Evolutionary conservation across 2,329 filamentous ascomycete genomes (phyloP), one percentile per base, ranked within the genome.

Genomic region (Aspergillaceae sp.): DNA sequence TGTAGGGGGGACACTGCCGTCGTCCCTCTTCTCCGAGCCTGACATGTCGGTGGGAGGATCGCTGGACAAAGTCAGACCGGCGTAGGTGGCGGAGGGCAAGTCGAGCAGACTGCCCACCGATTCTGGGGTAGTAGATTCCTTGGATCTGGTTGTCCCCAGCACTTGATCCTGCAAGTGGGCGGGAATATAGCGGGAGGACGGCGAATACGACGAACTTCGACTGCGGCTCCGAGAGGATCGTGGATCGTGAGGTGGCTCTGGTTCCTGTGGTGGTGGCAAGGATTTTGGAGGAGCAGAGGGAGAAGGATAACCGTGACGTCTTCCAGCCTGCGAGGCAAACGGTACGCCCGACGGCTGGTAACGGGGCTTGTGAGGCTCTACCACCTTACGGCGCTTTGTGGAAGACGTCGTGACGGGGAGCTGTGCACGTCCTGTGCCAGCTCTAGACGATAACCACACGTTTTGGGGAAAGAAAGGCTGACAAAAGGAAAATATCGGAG

Each of bases 101-200:
- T 66, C 66, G 46, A 62, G 62, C 48, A 34, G 9, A 46, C 53
- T 57, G 28, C 50, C 51, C 42, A 54, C 41, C 45, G 52, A 55
- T 43, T 64, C 60, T 42, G 54, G 66, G 45, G 59, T 63, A 4
- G 65, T 64, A 36, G 62, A 51, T 57, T 58, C 68, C 34, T 52
- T 56, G 36, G 54, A 56, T 50, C 52, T 51, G 40, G 57, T 51
- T 40, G 57, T 52, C 47, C 59, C 63, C 34, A 65, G 59, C 45
- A 75, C 68, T 60, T 77, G 74, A 61, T 73, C 70, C 59, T 77
- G 75, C 47, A 80, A 65, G 62, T 79, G 77, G 45, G 76, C 72
- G 50, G 77, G 77, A 46, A 80, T 68, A 60, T 74, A 77, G 48
- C 74, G 70, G 38, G 70, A 60, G 42, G 63, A 59, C 46, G 56